A percentile compares a stretch with the other conserved stretches of the same genome.
phyloP scores from a whole-genome alignment of 768 basidiomycete genomes.

The Pleurotus giganteus region DNA sequence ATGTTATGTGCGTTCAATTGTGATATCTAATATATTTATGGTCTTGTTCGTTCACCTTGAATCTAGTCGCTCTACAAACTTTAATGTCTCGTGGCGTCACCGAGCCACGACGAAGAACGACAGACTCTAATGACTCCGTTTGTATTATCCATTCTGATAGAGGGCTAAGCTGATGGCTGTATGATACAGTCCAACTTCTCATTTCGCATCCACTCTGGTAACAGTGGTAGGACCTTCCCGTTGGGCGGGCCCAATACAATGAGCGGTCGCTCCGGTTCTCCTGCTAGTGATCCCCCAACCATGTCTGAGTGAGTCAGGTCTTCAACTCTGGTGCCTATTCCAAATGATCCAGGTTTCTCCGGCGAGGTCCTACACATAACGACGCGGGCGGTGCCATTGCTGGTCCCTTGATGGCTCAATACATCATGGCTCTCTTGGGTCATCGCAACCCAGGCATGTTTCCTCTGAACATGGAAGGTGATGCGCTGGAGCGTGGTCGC shows the following conservation, averaged over 20 bases:
- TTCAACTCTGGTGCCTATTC: neutral
- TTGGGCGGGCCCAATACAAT: constrained; percentile 26
- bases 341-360: constrained; percentile 23
- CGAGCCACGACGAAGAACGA: neutral
- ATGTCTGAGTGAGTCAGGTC: constrained; percentile 51
- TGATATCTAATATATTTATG: constrained; percentile 14
- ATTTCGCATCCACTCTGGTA: constrained; percentile 25
- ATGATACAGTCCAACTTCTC: constrained; percentile 11
- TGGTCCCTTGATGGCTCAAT: constrained; percentile 69
- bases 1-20: constrained; percentile 42
- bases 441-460: constrained; percentile 47
- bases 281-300: constrained; percentile 32
- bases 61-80: constrained; percentile 18
- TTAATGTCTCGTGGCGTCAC: constrained; percentile 19
- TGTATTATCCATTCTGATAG: neutral
- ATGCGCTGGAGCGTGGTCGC: constrained; percentile 47
- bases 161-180: neutral
- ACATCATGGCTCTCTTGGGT: constrained; percentile 62
- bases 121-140: neutral
- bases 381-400: constrained; percentile 40
- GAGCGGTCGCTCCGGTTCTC: constrained; percentile 5
- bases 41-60: neutral
- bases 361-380: constrained; percentile 27
- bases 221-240: constrained; percentile 20
- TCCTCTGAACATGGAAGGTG: constrained; percentile 29